Conservation (phyloP, 106 monocot genomes). For the Agapanthus africanus region DNA sequence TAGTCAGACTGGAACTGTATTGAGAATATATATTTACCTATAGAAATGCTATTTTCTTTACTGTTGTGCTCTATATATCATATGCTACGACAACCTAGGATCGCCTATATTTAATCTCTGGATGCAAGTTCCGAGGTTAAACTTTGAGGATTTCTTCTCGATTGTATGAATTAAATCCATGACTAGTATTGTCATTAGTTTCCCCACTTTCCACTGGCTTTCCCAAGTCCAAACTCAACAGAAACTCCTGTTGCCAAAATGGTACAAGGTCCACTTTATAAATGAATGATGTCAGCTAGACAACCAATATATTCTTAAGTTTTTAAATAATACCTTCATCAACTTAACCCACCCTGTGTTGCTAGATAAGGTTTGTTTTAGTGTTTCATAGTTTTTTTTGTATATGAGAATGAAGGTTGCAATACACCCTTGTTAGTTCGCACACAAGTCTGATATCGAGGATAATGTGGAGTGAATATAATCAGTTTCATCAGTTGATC, state of each 20-base stretch:
- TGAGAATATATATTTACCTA: neutral
- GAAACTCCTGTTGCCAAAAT: too few species aligned
- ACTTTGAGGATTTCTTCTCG: neutral
- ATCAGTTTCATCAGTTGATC: neutral
- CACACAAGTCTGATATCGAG: neutral
- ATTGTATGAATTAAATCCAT: neutral
- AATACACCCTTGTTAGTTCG: neutral
- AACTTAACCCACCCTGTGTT: neutral
- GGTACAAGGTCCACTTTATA: neutral
- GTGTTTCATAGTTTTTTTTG: neutral
- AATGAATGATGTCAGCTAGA: neutral
- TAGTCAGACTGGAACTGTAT: too few species aligned
- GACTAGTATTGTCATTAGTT: neutral
- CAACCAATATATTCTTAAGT: neutral
- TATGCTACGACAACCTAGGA: too few species aligned
- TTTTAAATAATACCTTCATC: neutral
- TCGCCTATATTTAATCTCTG: too few species aligned
- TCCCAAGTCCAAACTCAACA: too few species aligned
- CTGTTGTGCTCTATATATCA: too few species aligned
- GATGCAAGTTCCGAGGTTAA: too few species aligned
- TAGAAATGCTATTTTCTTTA: neutral
- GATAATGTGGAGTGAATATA: neutral
- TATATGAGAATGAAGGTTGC: neutral
- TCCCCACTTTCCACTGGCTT: too few species aligned
- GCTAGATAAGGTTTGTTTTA: neutral